These are phyloP conservation scores for Paecilomyces variotii DNA, from an alignment of 2,329 filamentous ascomycete species.

Conservation along the genomic window DNA sequence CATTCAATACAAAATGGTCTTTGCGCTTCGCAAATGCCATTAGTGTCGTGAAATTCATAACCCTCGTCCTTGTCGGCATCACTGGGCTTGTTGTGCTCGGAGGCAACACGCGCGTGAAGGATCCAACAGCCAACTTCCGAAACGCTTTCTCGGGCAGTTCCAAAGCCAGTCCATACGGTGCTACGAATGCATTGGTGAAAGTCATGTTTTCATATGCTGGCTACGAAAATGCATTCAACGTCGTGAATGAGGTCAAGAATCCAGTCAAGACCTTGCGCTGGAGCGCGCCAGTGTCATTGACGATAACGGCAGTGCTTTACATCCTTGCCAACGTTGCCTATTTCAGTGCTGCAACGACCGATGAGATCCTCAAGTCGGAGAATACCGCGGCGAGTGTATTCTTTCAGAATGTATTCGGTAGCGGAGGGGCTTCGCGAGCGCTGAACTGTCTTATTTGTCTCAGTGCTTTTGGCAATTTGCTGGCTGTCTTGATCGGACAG, in stretches of 20 bases:
- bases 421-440: constrained; percentile 40
- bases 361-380: constrained; percentile 45
- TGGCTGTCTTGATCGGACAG: constrained; percentile 48
- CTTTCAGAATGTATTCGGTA: constrained; percentile 52
- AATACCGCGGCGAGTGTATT: constrained; percentile 51
- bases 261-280: constrained; percentile 49
- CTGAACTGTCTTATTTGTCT: constrained; percentile 52
- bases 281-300: constrained; percentile 43
- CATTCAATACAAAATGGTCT: constrained; percentile 51
- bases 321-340: constrained; percentile 55
- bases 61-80: constrained; percentile 55
- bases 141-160: constrained; percentile 46
- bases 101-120: constrained; percentile 42
- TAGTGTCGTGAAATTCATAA: constrained; percentile 52
- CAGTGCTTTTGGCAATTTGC: constrained; percentile 52
- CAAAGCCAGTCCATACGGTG: constrained; percentile 37
- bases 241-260: constrained; percentile 55
- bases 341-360: constrained; percentile 49
- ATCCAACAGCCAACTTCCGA: constrained; percentile 49
- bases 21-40: constrained; percentile 50
- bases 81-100: constrained; percentile 57
- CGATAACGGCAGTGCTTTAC: constrained; percentile 48
- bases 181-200: constrained; percentile 51
- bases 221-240: constrained; percentile 53
- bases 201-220: constrained; percentile 53